Evolutionary conservation across 306 rosid genomes (phyloP), one percentile per base, ranked within the genome.

Genomic region (Senna tora): DNA sequence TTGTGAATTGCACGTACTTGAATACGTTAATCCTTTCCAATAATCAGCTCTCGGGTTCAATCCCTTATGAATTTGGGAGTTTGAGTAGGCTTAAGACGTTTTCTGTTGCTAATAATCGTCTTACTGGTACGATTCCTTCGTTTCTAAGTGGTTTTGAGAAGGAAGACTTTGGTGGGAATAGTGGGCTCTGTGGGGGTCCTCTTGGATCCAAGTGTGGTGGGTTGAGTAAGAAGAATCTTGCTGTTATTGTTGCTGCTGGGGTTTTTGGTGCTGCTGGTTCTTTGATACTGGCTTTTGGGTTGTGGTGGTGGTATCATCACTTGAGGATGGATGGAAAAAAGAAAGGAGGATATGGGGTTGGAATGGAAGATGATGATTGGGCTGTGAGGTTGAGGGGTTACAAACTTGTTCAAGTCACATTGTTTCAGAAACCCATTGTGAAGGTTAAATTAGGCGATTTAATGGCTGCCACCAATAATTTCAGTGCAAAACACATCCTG

Each of bases 231-330:
- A 94, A 82, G 86, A 94, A 75, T 77, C 87, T 94, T 51, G 92
- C 96, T 17, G 87, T 94, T 53, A 94, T 91, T 39, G 75, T 94
- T n/a, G 94, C 99, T 41, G 97, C 97, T 8, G 97, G 97, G 30
- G 92, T 94, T 16, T 89, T 94, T 75, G 96, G 99, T 17, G 99
- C 97, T 4, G 96, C 96, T n/a, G 92, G 81, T 59, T 88, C 96
- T 4, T 70, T 94, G 81, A 63, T 94, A 21, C 43, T 87, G 64
- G 93, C 88, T 69, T 85, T 91, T 72, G 98, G 98, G 52, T 19
- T 94, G 38, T 94, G 96, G 97, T 94, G 98, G 98, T 91, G 96
- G 96, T 89, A 81, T 59, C 30, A 81, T 59, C 30, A 1, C 30
- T 65, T 88, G 80, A 85, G 91, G 79, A 33, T 72, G 76, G 69